A percentile compares a stretch with the other conserved stretches of the same genome.
Evolutionary conservation across 2,329 filamentous ascomycete species (phyloP).

Genomic region (Drechslerella stenobrocha): DNA sequence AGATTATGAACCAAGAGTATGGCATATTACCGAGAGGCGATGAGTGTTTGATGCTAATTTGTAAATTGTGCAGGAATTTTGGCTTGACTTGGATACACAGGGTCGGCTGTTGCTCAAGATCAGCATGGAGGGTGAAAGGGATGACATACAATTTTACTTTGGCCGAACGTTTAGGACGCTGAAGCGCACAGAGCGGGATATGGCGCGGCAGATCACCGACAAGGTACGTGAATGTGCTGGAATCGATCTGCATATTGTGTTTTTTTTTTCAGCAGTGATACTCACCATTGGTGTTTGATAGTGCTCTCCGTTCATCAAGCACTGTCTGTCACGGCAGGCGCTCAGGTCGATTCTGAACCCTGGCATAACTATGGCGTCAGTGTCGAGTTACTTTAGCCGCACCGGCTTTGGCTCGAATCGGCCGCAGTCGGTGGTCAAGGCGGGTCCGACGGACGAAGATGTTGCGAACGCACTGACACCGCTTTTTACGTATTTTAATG

Average conservation of each 20-base stretch:
- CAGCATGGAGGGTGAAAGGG: conserved; percentile 97
- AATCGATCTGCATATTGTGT: conserved; percentile 1
- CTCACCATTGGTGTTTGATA: conserved; percentile 55
- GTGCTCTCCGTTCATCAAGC: conserved; percentile 90
- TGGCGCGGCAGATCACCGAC: conserved; percentile 97
- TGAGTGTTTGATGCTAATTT: conserved; percentile 1
- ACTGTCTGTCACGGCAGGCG: conserved; percentile 80
- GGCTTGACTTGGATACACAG: conserved; percentile 95
- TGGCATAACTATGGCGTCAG: conserved; percentile 71
- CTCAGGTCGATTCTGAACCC: conserved; percentile 72
- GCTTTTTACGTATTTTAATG: conserved; percentile 91
- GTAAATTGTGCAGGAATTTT: conserved; percentile 68
- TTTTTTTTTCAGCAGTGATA: conserved; percentile 12
- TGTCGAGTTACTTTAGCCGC: conserved; percentile 70
- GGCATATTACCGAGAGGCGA: neutral
- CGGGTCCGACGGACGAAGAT: conserved; percentile 69
- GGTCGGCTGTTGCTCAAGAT: conserved; percentile 85
- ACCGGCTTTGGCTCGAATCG: conserved; percentile 60
- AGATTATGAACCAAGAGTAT: conserved; percentile 78
- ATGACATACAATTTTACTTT: conserved; percentile 98
- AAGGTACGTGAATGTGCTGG: conserved; percentile 66
- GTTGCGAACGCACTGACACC: conserved; percentile 79
- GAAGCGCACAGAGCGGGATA: conserved; percentile 94
- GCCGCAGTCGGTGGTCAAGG: conserved; percentile 59
- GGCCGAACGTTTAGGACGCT: conserved; percentile 93